phyloP scores from a whole-genome alignment of 1,284 basidiomycete species.

The Trichosporon sp. region DNA sequence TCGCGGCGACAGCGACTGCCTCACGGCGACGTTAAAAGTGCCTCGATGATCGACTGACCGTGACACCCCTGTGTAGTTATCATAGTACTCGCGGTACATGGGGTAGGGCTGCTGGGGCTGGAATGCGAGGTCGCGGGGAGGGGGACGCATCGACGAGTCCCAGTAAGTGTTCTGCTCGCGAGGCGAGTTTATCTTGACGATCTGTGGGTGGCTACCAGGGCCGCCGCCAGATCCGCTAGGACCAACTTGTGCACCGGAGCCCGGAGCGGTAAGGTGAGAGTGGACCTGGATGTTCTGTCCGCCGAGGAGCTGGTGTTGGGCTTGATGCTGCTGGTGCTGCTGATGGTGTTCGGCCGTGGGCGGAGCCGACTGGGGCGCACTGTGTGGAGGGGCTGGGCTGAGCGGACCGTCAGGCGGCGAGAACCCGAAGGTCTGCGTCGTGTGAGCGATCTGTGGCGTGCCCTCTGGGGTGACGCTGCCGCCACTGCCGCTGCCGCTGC shows the following conservation, averaged over 20 bases:
- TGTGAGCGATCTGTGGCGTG: conserved; percentile 18
- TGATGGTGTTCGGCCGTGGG: conserved; percentile 9
- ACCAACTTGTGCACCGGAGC: background rate
- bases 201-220: conserved; percentile 7
- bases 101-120: conserved; percentile 2
- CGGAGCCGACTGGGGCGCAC: background rate
- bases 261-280: background rate
- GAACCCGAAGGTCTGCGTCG: conserved; percentile 2
- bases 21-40: no score
- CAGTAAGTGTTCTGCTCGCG: conserved; percentile 10
- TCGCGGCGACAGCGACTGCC: no score
- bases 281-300: background rate
- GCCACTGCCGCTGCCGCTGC: background rate
- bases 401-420: background rate
- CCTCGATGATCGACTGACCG: no score
- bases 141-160: conserved; percentile 10
- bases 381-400: conserved; percentile 9
- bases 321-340: conserved; percentile 17
- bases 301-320: conserved; percentile 8
- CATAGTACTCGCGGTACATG: conserved; percentile 17
- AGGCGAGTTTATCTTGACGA: background rate
- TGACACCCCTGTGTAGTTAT: no score
- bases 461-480: conserved; percentile 1
- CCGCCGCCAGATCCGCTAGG: background rate
- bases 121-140: background rate